Evolutionary conservation across 2,329 filamentous ascomycete species (phyloP).

Genomic region (Leptographium radiaticola): DNA sequence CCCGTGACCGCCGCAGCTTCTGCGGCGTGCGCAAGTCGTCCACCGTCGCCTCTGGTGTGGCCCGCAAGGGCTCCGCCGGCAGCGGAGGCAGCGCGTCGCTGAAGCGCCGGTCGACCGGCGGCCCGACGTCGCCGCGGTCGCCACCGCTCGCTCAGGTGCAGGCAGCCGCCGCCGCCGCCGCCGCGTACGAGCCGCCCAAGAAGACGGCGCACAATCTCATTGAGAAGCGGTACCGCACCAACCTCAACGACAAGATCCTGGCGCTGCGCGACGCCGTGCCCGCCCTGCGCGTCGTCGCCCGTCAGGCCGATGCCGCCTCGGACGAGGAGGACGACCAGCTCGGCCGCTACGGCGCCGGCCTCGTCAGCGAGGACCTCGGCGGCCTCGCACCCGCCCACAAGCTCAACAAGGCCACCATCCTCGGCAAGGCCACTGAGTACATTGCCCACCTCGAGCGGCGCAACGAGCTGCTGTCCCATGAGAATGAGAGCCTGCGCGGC

Average conservation of each 20-base stretch:
- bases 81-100: constrained; percentile 10
- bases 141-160: constrained; percentile 8
- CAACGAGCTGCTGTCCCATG: constrained; percentile 27
- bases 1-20: constrained; percentile 11
- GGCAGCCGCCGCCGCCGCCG: background rate
- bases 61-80: constrained; percentile 3
- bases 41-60: background rate
- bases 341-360: constrained; percentile 7
- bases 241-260: constrained; percentile 73
- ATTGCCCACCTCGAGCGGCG: constrained; percentile 20
- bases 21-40: constrained; percentile 13
- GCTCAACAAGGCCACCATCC: constrained; percentile 29
- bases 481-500: constrained; percentile 29
- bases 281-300: constrained; percentile 32
- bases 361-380: constrained; percentile 28
- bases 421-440: constrained; percentile 27
- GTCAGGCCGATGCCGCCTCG: constrained; percentile 22
- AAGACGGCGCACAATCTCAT: constrained; percentile 80
- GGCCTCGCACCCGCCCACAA: constrained; percentile 23
- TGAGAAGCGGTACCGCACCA: constrained; percentile 72
- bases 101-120: constrained; percentile 20
- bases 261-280: constrained; percentile 59
- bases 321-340: constrained; percentile 26
- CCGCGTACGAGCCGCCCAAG: constrained; percentile 29
- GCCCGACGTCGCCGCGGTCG: constrained; percentile 9